Evolutionary conservation across 768 basidiomycete genomes (phyloP).

Genomic region (Mycena galopus): DNA sequence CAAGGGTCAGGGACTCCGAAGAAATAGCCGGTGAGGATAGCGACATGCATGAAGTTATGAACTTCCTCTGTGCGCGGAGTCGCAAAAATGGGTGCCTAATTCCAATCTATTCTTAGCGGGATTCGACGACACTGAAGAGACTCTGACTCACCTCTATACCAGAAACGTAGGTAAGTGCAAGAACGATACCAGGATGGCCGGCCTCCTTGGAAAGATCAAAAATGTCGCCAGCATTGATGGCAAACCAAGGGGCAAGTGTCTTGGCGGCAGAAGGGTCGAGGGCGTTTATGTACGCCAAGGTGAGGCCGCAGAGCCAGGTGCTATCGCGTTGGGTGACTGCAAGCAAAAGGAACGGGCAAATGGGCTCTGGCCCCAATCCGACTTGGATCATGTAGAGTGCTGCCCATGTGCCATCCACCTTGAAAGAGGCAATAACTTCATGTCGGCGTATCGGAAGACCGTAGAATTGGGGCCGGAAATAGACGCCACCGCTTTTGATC

Average conservation of each 20-base stretch:
- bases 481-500: not conserved
- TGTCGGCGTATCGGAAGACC: not conserved
- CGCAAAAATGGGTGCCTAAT: not conserved
- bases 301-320: too few species aligned
- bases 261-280: too few species aligned
- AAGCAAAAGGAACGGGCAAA: too few species aligned
- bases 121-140: not conserved
- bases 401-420: not conserved
- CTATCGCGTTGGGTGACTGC: too few species aligned
- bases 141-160: not conserved
- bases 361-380: not conserved
- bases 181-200: not conserved
- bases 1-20: not conserved
- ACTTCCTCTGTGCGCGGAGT: not conserved
- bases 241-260: too few species aligned
- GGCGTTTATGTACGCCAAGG: too few species aligned
- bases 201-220: too few species aligned
- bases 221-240: too few species aligned
- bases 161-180: not conserved
- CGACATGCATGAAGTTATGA: not conserved
- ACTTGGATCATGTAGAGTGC: not conserved
- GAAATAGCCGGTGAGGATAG: not conserved
- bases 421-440: not conserved
- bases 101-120: not conserved
- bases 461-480: not conserved